Base-by-base conservation (phyloP, 2,329 filamentous ascomycete genomes). In the Fusarium sublunatum region DNA sequence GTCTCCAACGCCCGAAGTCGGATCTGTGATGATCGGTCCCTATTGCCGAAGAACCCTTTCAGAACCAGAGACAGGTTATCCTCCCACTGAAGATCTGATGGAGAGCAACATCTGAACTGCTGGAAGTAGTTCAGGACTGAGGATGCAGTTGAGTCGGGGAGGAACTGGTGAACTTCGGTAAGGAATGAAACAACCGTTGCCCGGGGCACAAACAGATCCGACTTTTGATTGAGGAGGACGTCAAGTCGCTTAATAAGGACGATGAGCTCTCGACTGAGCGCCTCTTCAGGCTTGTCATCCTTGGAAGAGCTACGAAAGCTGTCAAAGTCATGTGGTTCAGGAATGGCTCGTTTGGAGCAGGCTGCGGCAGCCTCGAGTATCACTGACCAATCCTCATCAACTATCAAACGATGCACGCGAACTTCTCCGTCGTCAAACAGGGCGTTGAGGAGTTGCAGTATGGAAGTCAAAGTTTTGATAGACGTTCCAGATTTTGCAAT, bases 41-140 rank as follows among this genome's bases (percentile, higher is more conserved):
- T 81, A 68, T 91, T 86, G 38, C 83, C 82, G 66, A 91, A 87
- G 69, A 92, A 89, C 1, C 83, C 82, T 19, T 84, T 79, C 13
- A 91, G 73, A 2, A 92, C 81, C 25, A 86, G 76, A 13, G 78
- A 77, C 50, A 90, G 79, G 48, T 91, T 90, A 3, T 82, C 76
- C 60, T 89, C 82, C 90, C 90, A 93, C 32, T 85, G 79, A 42
- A 82, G 75, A 66, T 91, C 88, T 0, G 90, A 91, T 3, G 90
- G 90, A 40, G 88, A 89, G 67, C 91, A 90, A 68, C 86, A 88
- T 41, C 88, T 82, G 63, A 90, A 89, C 49, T 91, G 86, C 52
- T 84, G 83, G 63, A 89, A 90, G 71, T 91, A 87, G 40, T 86
- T 83, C 39, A 92, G 82, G 24, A 92, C 83, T 10, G 89, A 78